Evolutionary conservation across 31 red algal genomes (phyloP).

Genomic region (Pterothamnion heteromorphum): DNA sequence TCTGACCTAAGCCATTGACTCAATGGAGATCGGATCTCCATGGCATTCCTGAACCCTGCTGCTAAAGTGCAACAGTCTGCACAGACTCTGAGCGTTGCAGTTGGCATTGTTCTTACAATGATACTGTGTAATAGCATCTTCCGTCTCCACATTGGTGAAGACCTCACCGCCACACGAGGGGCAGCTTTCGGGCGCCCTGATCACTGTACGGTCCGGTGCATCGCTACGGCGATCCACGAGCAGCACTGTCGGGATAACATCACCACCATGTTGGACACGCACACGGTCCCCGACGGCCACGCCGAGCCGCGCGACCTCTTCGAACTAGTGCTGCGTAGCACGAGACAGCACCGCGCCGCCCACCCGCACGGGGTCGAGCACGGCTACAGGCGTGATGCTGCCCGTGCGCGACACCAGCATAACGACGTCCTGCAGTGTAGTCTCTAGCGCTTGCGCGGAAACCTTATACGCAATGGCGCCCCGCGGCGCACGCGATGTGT

Average conservation of each 20-base stretch:
- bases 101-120: conserved; percentile 51
- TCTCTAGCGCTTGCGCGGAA: conserved; percentile 52
- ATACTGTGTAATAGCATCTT: conserved; percentile 25
- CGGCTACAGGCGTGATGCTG: conserved; percentile 77
- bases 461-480: conserved; percentile 80
- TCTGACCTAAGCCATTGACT: conserved; percentile 62
- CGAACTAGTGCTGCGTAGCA: conserved; percentile 79
- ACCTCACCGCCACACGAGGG: conserved; percentile 53
- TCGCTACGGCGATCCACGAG: background rate
- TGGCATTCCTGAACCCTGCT: conserved; percentile 45
- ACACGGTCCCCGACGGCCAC: conserved; percentile 61
- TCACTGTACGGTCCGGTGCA: background rate
- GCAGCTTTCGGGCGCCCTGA: conserved; percentile 12
- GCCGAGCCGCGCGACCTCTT: conserved; percentile 59
- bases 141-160: background rate
- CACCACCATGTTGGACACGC: conserved; percentile 58
- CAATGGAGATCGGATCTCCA: conserved; percentile 75
- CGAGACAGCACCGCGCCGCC: conserved; percentile 63
- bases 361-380: conserved; percentile 64
- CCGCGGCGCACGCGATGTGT: conserved; percentile 66
- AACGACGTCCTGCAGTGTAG: conserved; percentile 57
- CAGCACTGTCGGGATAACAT: conserved; percentile 75
- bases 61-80: conserved; percentile 61
- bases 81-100: conserved; percentile 52
- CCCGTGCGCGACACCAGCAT: conserved; percentile 75